Base-by-base conservation (phyloP, 352 stramenopile species). In the Halophytophthora batemanensis region DNA sequence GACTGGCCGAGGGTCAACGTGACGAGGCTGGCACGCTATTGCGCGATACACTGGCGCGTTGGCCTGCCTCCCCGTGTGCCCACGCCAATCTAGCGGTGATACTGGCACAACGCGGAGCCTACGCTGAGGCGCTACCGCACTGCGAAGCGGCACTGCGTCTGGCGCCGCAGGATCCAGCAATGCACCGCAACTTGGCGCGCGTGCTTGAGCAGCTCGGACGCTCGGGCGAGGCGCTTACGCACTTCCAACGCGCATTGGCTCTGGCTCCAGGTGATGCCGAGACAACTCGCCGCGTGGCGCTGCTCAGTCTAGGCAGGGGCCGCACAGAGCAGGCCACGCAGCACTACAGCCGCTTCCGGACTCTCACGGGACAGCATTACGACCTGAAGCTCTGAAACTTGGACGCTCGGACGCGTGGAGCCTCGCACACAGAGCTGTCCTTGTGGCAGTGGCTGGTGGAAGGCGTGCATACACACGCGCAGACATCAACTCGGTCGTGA, bases 81-180 rank as follows among this genome's bases (percentile, higher is more conserved):
- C 77, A 85, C 56, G 56, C 74, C n/a, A 90, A 86, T 45, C 69
- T 85, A 48, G 68, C 75, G 10, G 71, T 52, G 8, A 29, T 90
- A 7, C 46, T 75, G 22, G 75, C 77, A 8, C 66, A 45, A 25
- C 57, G 45, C 14, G 80, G 80, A 6, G 28, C 56, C 12, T 86
- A 86, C 59, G 21, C 41, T 1, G 66, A 87, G 28, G 75, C 77
- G 0, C 44, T 90, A 12, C 35, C 50, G 3, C 69, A 69, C 40
- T 70, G 70, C 19, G 19, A 54, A 0, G 56, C 63, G 6, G 80
- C 80, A 17, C 50, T 86, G 15, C 35, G 67, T 34, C 59, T 68
- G 38, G 57, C 70, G 2, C 77, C 71, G 1, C 22, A 66, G 2
- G 75, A 90, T 44, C 50, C 77, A 21, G 56, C 70, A 19, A 37